These are phyloP conservation scores for Aspergillus eucalypticola DNA, from an alignment of 2,329 filamentous ascomycete genomes.

Conservation along the genomic window DNA sequence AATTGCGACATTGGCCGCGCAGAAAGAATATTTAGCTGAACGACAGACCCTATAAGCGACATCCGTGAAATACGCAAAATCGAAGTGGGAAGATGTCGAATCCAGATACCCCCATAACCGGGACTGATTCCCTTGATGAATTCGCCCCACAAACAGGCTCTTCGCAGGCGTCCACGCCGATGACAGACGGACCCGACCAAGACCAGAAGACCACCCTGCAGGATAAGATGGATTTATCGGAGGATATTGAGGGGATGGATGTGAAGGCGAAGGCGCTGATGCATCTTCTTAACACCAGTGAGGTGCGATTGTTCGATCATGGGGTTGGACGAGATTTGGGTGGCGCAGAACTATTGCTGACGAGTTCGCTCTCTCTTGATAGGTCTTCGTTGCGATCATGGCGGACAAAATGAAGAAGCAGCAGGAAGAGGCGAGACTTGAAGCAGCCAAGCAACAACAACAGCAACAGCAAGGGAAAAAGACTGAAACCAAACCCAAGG, in stretches of 20 bases:
- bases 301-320: constrained; percentile 29
- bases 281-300: constrained; percentile 49
- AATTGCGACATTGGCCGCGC: too few relatives aligned
- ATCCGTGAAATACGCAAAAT: neutral
- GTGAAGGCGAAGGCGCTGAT: constrained; percentile 47
- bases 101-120: constrained; percentile 28
- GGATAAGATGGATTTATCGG: constrained; percentile 17
- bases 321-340: neutral
- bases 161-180: constrained; percentile 34
- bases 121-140: constrained; percentile 29
- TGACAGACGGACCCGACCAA: constrained; percentile 13
- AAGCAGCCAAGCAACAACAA: constrained; percentile 34
- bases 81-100: constrained; percentile 26
- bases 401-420: constrained; percentile 53
- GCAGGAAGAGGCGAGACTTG: constrained; percentile 44
- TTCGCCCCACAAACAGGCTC: constrained; percentile 28
- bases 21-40: too few relatives aligned
- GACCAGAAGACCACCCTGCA: constrained; percentile 17
- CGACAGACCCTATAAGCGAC: too few relatives aligned
- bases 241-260: constrained; percentile 44
- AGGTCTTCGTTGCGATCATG: constrained; percentile 53
- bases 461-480: constrained; percentile 24
- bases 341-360: constrained; percentile 1
- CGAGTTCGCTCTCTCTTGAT: constrained; percentile 3
- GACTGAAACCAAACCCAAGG: constrained; percentile 27